Evolutionary conservation across 2,329 filamentous ascomycete species (phyloP).

Genomic region (Anisogramma anomala): DNA sequence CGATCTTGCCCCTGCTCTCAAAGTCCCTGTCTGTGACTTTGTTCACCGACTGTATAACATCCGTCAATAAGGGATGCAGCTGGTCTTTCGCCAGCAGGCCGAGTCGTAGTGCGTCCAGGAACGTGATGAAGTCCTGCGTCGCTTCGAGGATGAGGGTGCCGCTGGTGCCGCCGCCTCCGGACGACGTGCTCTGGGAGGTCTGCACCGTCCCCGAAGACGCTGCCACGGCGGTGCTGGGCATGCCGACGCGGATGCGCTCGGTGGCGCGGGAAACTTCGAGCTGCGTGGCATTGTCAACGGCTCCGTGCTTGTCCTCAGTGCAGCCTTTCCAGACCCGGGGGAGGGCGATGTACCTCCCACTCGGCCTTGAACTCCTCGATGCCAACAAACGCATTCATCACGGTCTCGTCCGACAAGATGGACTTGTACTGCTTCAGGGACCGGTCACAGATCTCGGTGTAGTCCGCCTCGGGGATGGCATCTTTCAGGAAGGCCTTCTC

Average conservation of each 20-base stretch:
- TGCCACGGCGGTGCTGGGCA: constrained; percentile 70
- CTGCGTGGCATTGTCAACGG: constrained; percentile 34
- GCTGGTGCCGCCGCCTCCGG: constrained; percentile 31
- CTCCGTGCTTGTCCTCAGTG: background rate
- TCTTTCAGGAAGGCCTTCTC: constrained; percentile 97
- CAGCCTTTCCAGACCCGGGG: background rate
- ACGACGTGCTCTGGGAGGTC: constrained; percentile 27
- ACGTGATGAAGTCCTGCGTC: constrained; percentile 97
- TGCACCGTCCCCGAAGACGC: constrained; percentile 36
- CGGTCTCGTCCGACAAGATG: constrained; percentile 77
- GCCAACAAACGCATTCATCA: constrained; percentile 78
- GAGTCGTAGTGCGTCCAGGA: constrained; percentile 86
- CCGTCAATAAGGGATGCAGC: constrained; percentile 85
- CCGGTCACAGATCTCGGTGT: constrained; percentile 91
- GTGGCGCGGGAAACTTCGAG: constrained; percentile 91
- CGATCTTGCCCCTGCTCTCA: constrained; percentile 90
- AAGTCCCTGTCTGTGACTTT: constrained; percentile 94
- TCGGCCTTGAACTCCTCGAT: constrained; percentile 82
- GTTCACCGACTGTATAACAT: constrained; percentile 94
- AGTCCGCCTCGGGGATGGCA: constrained; percentile 80
- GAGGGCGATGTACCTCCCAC: constrained; percentile 62
- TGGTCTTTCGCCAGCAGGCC: constrained; percentile 91
- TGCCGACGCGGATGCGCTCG: constrained; percentile 80
- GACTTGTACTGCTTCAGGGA: constrained; percentile 95
- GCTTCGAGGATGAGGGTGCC: constrained; percentile 71